Evolutionary conservation across 2,329 filamentous ascomycete species (phyloP).

Genomic region (Trichoderma afroharzianum): DNA sequence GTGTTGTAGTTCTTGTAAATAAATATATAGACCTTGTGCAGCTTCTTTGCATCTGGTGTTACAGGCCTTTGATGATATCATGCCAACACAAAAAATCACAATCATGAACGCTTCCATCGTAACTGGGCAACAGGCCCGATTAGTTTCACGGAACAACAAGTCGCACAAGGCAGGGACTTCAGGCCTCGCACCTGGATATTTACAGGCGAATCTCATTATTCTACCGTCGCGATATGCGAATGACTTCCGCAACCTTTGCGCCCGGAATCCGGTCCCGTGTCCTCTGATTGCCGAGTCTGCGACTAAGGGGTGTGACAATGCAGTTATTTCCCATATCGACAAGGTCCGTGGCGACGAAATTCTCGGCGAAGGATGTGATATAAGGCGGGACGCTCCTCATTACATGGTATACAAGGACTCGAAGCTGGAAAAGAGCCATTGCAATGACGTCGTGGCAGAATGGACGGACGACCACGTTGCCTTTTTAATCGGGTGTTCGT

Average conservation of each 20-base stretch:
- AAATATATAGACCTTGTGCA: neutral
- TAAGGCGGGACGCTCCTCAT: slow-evolving; percentile 54
- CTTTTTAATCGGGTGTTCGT: slow-evolving; percentile 62
- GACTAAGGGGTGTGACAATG: slow-evolving; percentile 38
- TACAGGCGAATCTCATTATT: slow-evolving; percentile 62
- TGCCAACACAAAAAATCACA: neutral
- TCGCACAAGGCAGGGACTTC: slow-evolving; percentile 44
- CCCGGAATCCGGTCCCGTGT: slow-evolving; percentile 60
- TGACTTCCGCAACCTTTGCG: slow-evolving; percentile 57
- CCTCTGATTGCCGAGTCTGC: slow-evolving; percentile 55
- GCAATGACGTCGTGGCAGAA: slow-evolving; percentile 42
- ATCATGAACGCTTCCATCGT: neutral
- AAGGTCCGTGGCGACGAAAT: slow-evolving; percentile 20
- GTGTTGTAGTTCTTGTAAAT: neutral
- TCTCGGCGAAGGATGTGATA: slow-evolving; percentile 45
- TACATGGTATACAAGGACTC: slow-evolving; percentile 57
- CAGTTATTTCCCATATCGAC: slow-evolving; percentile 33
- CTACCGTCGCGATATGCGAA: slow-evolving; percentile 53
- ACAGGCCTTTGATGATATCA: neutral
- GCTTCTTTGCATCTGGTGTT: neutral
- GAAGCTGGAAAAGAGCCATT: slow-evolving; percentile 35
- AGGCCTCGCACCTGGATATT: slow-evolving; percentile 50
- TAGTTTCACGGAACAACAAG: slow-evolving; percentile 40
- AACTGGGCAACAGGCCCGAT: slow-evolving; percentile 37
- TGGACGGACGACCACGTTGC: slow-evolving; percentile 59